Conservation (phyloP, 1,284 basidiomycete species). For the Heterobasidion occidentale region DNA sequence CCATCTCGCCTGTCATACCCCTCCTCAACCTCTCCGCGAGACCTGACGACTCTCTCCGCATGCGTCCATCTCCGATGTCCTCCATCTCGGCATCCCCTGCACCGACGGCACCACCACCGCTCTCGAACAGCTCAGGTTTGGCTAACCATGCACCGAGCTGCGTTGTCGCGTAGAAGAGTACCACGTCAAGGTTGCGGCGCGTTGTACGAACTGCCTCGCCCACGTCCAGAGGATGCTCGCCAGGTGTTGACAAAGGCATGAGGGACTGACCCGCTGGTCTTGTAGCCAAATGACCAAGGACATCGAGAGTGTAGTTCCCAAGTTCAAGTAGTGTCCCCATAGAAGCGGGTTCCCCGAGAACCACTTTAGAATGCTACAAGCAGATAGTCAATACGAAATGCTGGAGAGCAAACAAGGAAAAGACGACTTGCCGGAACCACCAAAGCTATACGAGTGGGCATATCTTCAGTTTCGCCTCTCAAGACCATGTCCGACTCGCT, state of each 20-base stretch:
- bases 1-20: slow-evolving; percentile 75
- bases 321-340: slow-evolving; percentile 75
- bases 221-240: slow-evolving; percentile 45
- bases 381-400: not conserved
- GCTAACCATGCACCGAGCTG: slow-evolving; percentile 73
- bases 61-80: slow-evolving; percentile 13
- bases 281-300: slow-evolving; percentile 53
- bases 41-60: slow-evolving; percentile 36
- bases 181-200: slow-evolving; percentile 57
- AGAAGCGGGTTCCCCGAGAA: slow-evolving; percentile 69
- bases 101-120: slow-evolving; percentile 25
- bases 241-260: slow-evolving; percentile 22
- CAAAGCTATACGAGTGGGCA: slow-evolving; percentile 59
- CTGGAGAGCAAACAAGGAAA: slow-evolving; percentile 10
- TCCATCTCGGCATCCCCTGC: slow-evolving; percentile 9
- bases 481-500: slow-evolving; percentile 68
- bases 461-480: slow-evolving; percentile 58
- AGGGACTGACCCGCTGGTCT: slow-evolving; percentile 47
- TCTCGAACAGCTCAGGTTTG: slow-evolving; percentile 45
- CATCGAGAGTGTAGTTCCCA: slow-evolving; percentile 63
- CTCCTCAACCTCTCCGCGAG: slow-evolving; percentile 59
- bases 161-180: slow-evolving; percentile 69
- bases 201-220: slow-evolving; percentile 44
- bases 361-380: slow-evolving; percentile 69
- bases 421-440: slow-evolving; percentile 58